A percentile compares a stretch with the other conserved stretches of the same genome.
Conservation (phyloP, 129 eudicot genomes). For the Chrysanthemum makinoi region DNA sequence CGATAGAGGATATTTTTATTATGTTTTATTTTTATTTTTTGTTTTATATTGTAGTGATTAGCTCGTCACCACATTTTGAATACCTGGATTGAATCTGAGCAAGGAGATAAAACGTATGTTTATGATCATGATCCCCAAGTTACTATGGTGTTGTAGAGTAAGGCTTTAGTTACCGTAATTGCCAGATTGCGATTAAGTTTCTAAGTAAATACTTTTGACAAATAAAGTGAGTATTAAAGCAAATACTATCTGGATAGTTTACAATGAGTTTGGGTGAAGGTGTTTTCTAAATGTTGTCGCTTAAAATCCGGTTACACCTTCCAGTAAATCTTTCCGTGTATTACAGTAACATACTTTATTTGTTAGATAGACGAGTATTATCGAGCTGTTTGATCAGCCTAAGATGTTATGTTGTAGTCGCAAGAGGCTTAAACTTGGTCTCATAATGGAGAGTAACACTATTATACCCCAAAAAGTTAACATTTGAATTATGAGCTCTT, state of each 20-base stretch:
- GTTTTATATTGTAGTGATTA: background rate
- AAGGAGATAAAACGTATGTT: no score
- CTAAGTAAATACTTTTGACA: background rate
- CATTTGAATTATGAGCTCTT: background rate
- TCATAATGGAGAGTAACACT: background rate
- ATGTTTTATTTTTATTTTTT: background rate
- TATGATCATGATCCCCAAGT: background rate
- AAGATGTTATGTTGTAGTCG: background rate
- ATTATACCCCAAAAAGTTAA: background rate
- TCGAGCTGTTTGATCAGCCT: background rate
- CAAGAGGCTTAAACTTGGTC: background rate
- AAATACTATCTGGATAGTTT: background rate
- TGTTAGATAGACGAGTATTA: background rate
- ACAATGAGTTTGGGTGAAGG: background rate
- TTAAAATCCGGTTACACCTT: slow-evolving; percentile 1
- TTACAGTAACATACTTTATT: background rate
- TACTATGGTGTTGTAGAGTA: background rate
- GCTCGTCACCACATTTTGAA: no score
- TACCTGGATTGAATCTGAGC: no score
- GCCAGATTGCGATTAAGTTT: background rate
- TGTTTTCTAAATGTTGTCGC: background rate
- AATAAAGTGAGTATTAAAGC: background rate
- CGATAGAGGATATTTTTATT: background rate
- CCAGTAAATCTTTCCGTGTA: background rate
- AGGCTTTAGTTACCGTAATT: background rate